phyloP scores from a whole-genome alignment of 495 filamentous ascomycete genomes.

The Aspergillus cavernicola region DNA sequence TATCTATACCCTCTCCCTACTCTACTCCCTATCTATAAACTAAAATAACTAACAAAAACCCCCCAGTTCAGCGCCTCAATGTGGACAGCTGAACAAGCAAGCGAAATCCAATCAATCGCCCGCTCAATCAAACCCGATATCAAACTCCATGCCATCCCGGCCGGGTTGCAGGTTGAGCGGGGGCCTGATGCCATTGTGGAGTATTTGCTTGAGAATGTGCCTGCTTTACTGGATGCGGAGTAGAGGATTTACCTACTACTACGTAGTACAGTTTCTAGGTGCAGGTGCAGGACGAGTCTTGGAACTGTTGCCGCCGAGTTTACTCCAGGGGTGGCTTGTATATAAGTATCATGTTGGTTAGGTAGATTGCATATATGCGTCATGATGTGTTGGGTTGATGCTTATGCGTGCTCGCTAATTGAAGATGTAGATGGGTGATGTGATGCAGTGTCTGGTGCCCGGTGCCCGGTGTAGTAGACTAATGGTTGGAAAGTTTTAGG shows the following conservation, averaged over 20 bases:
- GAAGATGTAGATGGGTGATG: too few species aligned
- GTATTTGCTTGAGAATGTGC: conserved; percentile 57
- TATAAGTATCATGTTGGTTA: too few species aligned
- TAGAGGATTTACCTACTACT: background rate
- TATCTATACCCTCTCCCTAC: conserved; percentile 22
- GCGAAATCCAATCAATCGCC: conserved; percentile 53
- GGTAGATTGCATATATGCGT: background rate
- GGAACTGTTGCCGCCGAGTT: too few species aligned
- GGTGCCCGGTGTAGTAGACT: too few species aligned
- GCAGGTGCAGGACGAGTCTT: too few species aligned
- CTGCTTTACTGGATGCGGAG: conserved; percentile 41
- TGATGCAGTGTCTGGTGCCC: too few species aligned
- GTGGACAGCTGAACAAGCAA: conserved; percentile 59
- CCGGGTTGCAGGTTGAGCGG: conserved; percentile 59
- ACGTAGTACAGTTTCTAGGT: too few species aligned
- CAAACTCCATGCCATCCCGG: conserved; percentile 58
- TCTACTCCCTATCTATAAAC: conserved; percentile 1
- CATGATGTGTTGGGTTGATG: background rate
- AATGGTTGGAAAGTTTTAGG: too few species aligned
- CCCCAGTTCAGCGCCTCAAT: conserved; percentile 63
- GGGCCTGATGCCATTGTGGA: conserved; percentile 65
- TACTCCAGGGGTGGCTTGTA: background rate
- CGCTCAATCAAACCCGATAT: conserved; percentile 46
- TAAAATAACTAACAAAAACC: background rate
- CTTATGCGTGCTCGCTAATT: too few species aligned